Conservation (phyloP, 2,329 filamentous ascomycete species). For the Aspergillus caelatus region DNA sequence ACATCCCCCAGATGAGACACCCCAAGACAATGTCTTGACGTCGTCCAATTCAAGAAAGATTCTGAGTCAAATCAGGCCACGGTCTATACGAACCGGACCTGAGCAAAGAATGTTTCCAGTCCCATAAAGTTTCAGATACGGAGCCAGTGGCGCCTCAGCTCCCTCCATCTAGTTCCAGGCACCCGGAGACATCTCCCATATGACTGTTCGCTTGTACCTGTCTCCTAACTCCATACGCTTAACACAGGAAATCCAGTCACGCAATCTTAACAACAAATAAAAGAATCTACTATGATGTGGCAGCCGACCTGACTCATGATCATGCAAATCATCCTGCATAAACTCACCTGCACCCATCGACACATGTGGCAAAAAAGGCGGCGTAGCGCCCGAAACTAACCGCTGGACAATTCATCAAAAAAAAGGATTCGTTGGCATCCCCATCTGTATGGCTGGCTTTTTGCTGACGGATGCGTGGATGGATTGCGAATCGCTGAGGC, state of each 20-base stretch:
- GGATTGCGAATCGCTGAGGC: conserved; percentile 1
- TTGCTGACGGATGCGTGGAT: background rate
- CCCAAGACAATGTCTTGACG: background rate
- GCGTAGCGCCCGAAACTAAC: conserved; percentile 2
- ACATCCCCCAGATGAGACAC: background rate
- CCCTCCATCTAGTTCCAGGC: background rate
- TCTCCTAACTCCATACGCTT: background rate
- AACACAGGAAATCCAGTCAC: background rate
- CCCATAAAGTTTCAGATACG: background rate
- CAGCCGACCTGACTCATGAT: background rate
- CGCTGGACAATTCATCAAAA: conserved; percentile 7
- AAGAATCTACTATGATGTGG: background rate
- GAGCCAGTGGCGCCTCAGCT: background rate
- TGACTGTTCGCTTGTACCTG: background rate
- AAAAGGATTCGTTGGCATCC: background rate
- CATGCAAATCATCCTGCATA: conserved; percentile 2
- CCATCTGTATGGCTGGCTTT: background rate
- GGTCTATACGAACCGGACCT: background rate
- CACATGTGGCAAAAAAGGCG: background rate
- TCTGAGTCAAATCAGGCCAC: background rate
- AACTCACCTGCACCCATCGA: background rate
- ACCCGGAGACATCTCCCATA: background rate
- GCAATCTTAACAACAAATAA: background rate
- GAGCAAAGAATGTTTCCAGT: background rate
- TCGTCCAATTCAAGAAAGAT: background rate